Percentiles rank a stretch among this genome's conserved stretches.
Conservation (phyloP, 805 yeast species). For the Zygotorulaspora chibaensis region DNA sequence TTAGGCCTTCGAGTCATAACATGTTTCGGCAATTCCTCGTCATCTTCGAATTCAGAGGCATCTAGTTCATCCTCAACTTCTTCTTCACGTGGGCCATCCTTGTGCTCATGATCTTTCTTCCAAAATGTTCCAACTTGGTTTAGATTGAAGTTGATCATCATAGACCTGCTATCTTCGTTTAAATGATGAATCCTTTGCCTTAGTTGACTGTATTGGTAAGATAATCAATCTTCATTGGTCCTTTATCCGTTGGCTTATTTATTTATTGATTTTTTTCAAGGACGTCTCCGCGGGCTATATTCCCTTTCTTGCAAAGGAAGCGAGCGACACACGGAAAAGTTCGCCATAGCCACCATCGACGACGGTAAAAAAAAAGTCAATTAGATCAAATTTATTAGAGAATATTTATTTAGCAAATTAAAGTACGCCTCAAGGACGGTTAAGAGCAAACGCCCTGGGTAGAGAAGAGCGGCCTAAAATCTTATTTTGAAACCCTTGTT, state of each 20-base stretch:
- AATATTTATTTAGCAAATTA: no score
- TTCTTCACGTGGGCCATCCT: conserved; percentile 19
- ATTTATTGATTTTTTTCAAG: neutral
- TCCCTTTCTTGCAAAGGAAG: neutral
- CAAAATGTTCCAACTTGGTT: conserved; percentile 31
- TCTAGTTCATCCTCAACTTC: conserved; percentile 30
- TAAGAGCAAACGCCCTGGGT: no score
- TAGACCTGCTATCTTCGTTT: no score
- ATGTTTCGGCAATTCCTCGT: conserved; percentile 37
- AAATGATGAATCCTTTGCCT: no score
- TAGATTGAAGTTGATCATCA: conserved; percentile 28
- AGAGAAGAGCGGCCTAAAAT: neutral
- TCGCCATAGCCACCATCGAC: no score
- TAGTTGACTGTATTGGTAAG: no score
- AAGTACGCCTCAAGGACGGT: no score
- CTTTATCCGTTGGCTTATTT: neutral
- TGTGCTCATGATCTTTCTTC: conserved; percentile 25
- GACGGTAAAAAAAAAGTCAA: no score
- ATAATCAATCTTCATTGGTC: neutral
- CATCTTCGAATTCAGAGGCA: conserved; percentile 38
- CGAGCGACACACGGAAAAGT: no score
- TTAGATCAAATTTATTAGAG: no score
- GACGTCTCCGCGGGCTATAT: neutral
- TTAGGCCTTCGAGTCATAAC: conserved; percentile 61
- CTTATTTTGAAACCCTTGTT: conserved; percentile 27